Base-by-base conservation (phyloP, 2,329 filamentous ascomycete species). In the Ceratocystis diversiconidia region DNA sequence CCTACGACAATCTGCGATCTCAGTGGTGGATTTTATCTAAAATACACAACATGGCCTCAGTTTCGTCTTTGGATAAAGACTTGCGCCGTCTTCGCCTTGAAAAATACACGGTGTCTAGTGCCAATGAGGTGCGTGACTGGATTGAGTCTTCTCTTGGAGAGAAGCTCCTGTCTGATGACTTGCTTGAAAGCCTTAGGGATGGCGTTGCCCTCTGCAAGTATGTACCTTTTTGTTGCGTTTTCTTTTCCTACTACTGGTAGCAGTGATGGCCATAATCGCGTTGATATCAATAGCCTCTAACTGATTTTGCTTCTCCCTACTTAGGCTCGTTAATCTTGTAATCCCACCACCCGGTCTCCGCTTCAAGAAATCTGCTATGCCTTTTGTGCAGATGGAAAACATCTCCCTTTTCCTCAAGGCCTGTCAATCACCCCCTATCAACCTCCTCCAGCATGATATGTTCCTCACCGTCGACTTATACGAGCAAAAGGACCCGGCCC, bases 321-420 rank as follows among this genome's bases (percentile, higher is more conserved):
- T 46, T 69, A 94, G 90, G 72, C 85, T 97, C 63, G 83, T 90
- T 72, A 97, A 96, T 73, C 80, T 92, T 66, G 88, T 84, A 41
- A 76, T 88, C 46, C 88, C 89, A 30, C 83, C 86, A 17, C 89
- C 89, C 0, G 87, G 87, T 41, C 83, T 96, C 76, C 90, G 87
- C 74, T 97, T 88, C 82, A 97, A 97, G 77, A 81, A 87, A 73
- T 96, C 92, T 0, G 78, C 85, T 50, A 97, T 97, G 92, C 94
- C 94, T 0, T 99, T 99, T 74, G 92, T 97, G 50, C 94, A 99
- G 76, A 97, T 97, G 92, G 94, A 99, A 75, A 99, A 99, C 74
- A 96, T 99, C 73, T 95, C 92, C 3, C 90, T 95, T 73, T 99
- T 96, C 76, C 84, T 99, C 64, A 85, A 84, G 72, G 91, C 90